phyloP scores from a whole-genome alignment of 768 basidiomycete species.

The Xerocomus brunneocitrinus region DNA sequence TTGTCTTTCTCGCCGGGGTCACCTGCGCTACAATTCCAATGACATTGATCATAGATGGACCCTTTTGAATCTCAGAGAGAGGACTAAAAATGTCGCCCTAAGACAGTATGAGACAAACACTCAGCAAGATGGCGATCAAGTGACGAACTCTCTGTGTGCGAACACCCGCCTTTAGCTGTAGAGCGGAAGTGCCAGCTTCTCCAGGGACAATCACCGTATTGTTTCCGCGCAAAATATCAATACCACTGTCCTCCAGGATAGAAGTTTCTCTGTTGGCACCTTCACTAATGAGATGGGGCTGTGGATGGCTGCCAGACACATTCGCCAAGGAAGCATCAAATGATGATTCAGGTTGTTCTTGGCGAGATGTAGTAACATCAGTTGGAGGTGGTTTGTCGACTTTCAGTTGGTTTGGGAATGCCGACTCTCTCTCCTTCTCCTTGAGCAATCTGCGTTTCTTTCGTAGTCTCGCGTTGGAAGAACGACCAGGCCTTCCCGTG shows the following conservation, averaged over 20 bases:
- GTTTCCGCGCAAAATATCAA: neutral
- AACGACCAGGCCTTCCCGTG: neutral
- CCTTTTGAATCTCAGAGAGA: constrained; percentile 10
- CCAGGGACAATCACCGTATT: neutral
- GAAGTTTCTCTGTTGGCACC: neutral
- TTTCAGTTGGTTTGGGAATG: neutral
- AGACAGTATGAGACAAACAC: neutral
- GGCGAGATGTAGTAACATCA: neutral
- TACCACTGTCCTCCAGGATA: neutral
- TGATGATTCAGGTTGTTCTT: constrained; percentile 3
- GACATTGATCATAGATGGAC: constrained; percentile 22
- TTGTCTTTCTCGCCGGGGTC: constrained; percentile 13
- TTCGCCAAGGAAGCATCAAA: neutral
- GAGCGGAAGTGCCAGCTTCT: neutral
- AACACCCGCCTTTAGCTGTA: constrained; percentile 18
- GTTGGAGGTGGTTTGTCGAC: neutral
- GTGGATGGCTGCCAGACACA: neutral
- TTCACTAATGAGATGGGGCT: neutral
- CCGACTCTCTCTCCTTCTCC: constrained; percentile 7
- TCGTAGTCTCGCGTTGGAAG: constrained; percentile 2
- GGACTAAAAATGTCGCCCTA: constrained; percentile 28
- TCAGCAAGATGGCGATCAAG: neutral
- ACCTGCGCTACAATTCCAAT: constrained; percentile 30
- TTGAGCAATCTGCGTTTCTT: constrained; percentile 15
- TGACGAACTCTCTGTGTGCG: constrained; percentile 27